Percentiles rank a stretch among this genome's conserved stretches.
Conservation (phyloP, 2,329 filamentous ascomycete species). For the Periglandula ipomoeae region DNA sequence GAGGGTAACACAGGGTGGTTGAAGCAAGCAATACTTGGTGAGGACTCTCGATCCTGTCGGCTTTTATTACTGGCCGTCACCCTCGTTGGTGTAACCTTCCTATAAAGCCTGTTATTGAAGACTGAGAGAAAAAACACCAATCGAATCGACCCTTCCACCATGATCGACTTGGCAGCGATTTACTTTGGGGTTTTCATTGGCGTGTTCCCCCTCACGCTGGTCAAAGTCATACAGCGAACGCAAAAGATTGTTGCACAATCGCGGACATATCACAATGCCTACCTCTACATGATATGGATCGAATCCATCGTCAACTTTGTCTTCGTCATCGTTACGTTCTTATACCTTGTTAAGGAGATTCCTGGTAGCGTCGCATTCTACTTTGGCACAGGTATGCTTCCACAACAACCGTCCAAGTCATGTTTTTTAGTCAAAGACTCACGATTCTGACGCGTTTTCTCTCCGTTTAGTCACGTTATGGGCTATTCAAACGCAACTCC, state of each 20-base stretch:
- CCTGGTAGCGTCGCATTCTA: slow-evolving; percentile 6
- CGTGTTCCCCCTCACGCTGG: slow-evolving; percentile 17
- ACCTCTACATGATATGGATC: slow-evolving; percentile 19
- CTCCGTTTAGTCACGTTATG: slow-evolving; percentile 8
- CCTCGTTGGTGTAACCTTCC: too few species aligned
- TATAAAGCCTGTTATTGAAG: too few species aligned
- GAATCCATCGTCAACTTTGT: slow-evolving; percentile 17
- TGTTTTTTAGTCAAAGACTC: not conserved
- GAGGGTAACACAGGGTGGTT: too few species aligned
- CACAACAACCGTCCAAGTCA: too few species aligned
- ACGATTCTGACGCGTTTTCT: not conserved
- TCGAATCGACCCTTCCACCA: too few species aligned
- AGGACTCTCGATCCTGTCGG: too few species aligned
- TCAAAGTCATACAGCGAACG: slow-evolving; percentile 15
- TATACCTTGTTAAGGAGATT: slow-evolving; percentile 16
- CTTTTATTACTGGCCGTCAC: too few species aligned
- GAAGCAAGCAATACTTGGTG: too few species aligned
- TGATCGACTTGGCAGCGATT: slow-evolving; percentile 14
- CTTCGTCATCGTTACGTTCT: slow-evolving; percentile 17
- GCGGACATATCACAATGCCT: slow-evolving; percentile 12
- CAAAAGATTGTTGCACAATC: slow-evolving; percentile 12
- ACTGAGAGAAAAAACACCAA: too few species aligned
- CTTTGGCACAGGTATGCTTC: slow-evolving; percentile 8
- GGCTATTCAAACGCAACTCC: slow-evolving; percentile 26
- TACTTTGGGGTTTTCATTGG: slow-evolving; percentile 19